phyloP scores from a whole-genome alignment of 2,329 filamentous ascomycete genomes.

The Penicillium glabrum region DNA sequence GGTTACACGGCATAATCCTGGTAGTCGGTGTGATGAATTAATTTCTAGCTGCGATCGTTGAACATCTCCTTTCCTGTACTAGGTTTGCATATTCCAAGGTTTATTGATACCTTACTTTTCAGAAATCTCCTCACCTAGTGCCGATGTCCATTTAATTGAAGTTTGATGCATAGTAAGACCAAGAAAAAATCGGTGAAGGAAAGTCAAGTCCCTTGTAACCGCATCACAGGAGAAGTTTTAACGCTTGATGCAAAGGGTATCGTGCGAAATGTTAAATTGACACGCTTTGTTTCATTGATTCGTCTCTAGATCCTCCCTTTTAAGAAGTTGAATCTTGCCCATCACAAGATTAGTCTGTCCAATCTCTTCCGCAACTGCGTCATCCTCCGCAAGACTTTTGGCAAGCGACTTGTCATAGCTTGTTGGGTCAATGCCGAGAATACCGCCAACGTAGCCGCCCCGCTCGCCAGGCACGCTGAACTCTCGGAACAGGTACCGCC shows the following conservation, averaged over 20 bases:
- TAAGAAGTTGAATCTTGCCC: slow-evolving; percentile 48
- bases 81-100: no score
- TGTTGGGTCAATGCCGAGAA: slow-evolving; percentile 63
- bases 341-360: slow-evolving; percentile 33
- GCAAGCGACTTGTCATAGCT: slow-evolving; percentile 53
- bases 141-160: no score
- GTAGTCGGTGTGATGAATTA: no score
- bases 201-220: no score
- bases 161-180: not conserved
- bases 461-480: slow-evolving; percentile 96
- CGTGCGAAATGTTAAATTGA: slow-evolving; percentile 11
- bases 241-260: slow-evolving; percentile 15
- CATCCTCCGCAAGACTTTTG: slow-evolving; percentile 24
- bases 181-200: not conserved
- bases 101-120: no score
- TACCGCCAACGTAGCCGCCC: slow-evolving; percentile 69
- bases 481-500: slow-evolving; percentile 92
- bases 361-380: slow-evolving; percentile 17
- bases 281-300: slow-evolving; percentile 19
- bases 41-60: no score
- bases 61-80: no score
- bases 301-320: slow-evolving; percentile 42
- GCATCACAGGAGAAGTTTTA: not conserved
- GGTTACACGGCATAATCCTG: no score
- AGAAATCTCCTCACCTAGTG: no score